Base-by-base conservation (phyloP, 2,329 filamentous ascomycete genomes). In the Fusarium sp. region DNA sequence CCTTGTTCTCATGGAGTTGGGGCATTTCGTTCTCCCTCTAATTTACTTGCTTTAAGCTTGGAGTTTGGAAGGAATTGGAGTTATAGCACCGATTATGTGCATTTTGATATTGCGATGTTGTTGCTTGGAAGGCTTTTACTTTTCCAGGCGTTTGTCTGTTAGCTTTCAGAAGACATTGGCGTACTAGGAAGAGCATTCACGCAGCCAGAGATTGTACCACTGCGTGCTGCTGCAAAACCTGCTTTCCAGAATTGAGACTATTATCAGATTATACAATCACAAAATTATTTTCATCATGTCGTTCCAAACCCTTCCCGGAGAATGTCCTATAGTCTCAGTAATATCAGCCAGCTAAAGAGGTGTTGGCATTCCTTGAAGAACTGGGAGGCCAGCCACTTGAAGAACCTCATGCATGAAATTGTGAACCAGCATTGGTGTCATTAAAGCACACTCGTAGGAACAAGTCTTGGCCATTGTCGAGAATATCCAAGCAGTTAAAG, bases 11-110 rank as follows among this genome's bases (percentile, higher is more conserved):
- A 14, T 8, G 53, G 8, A 37, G 44, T 8, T 27, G 12, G 32
- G 57, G 42, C 44, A 40, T 18, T 14, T 27, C 20, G 14, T 35
- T 52, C 56, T 35, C 41, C 23, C 23, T 38, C 37, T 52, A 50
- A 49, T 53, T 20, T 55, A 53, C 52, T 46, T 49, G 40, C 33
- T 30, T 50, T 63, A 37, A 65, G 71, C 70, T 50, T 32, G 74
- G 75, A 74, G 75, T 76, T 73, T 69, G 56, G 65, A 45, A 69
- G 30, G 63, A 38, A 23, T 38, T 42, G 69, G 66, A 46, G 64
- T 71, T 73, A 61, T 20, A 60, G 59, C 65, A 73, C 64, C 37
- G 62, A 50, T 55, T 37, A 54, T 26, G 60, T 72, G 71, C 53
- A 48, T 69, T 60, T 67, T 58, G 27, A 75, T 65, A 67, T 58